A percentile compares a stretch with the other conserved stretches of the same genome.
phyloP scores from a whole-genome alignment of 176 grass and related monocot genomes.

The Puccinellia tenuiflora region DNA sequence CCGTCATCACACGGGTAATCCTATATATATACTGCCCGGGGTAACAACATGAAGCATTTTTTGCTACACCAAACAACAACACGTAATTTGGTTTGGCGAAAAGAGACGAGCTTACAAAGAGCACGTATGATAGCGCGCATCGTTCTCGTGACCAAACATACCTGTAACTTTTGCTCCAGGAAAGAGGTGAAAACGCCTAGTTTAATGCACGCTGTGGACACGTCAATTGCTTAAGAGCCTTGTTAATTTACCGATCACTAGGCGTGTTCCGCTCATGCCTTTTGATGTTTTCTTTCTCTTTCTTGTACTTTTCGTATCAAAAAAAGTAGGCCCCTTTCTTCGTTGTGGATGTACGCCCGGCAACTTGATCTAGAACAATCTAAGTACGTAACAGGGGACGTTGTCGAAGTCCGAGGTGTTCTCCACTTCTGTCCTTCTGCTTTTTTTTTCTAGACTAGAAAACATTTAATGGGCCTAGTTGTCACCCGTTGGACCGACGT shows the following conservation, averaged over 20 bases:
- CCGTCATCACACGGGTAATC: neutral
- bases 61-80: neutral
- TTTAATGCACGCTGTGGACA: neutral
- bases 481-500: too few relatives aligned
- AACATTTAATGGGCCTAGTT: too few relatives aligned
- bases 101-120: neutral
- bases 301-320: neutral
- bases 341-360: neutral
- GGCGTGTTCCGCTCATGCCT: neutral
- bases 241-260: constrained; percentile 11
- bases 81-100: neutral
- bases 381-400: too few relatives aligned
- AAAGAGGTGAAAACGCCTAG: neutral
- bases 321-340: neutral
- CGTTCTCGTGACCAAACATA: neutral
- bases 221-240: neutral
- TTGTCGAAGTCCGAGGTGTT: too few relatives aligned
- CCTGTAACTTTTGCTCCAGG: neutral
- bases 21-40: too few relatives aligned
- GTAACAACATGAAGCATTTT: neutral
- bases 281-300: neutral
- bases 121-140: neutral
- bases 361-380: too few relatives aligned
- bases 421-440: too few relatives aligned
- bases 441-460: too few relatives aligned